These are phyloP conservation scores for Sporothrix variecibatus DNA, from an alignment of 2,329 filamentous ascomycete species.

Conservation along the genomic window DNA sequence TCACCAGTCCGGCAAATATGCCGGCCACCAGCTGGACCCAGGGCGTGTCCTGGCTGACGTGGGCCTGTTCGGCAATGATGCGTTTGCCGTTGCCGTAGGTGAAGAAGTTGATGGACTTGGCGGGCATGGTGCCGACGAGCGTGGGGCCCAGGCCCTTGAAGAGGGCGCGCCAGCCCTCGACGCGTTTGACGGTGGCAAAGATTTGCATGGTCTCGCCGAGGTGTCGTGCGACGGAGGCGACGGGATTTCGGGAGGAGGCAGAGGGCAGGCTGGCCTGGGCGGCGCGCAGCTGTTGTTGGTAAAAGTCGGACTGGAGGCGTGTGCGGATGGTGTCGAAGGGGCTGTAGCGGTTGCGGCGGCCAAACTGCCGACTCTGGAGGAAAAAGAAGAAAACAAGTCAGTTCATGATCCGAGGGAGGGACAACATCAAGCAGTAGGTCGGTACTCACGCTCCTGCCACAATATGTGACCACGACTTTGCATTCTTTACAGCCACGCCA, in stretches of 20 bases:
- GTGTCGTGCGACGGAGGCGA: constrained; percentile 70
- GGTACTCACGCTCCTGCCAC: constrained; percentile 76
- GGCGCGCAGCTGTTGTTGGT: constrained; percentile 77
- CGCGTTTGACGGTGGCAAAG: constrained; percentile 73
- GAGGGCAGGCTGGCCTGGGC: constrained; percentile 60
- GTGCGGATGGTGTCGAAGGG: constrained; percentile 91
- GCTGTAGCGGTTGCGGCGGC: constrained; percentile 90
- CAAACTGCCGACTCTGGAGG: constrained; percentile 77
- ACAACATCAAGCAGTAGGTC: too few relatives aligned
- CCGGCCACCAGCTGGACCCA: constrained; percentile 79
- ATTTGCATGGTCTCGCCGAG: constrained; percentile 86
- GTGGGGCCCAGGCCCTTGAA: constrained; percentile 95
- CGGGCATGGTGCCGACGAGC: constrained; percentile 84
- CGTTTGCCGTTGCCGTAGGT: constrained; percentile 91
- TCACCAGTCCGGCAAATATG: constrained; percentile 76
- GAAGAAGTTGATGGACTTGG: constrained; percentile 90
- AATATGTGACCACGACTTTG: constrained; percentile 89
- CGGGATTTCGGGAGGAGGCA: constrained; percentile 53
- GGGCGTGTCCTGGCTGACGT: constrained; percentile 65
- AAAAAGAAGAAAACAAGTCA: background rate
- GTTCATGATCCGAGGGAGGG: background rate
- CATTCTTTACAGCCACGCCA: constrained; percentile 41
- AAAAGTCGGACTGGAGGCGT: constrained; percentile 89
- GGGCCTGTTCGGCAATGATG: constrained; percentile 73
- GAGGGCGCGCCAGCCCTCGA: constrained; percentile 81